phyloP scores from a whole-genome alignment of 352 stramenopile species.

The Phytophthora capsici region DNA sequence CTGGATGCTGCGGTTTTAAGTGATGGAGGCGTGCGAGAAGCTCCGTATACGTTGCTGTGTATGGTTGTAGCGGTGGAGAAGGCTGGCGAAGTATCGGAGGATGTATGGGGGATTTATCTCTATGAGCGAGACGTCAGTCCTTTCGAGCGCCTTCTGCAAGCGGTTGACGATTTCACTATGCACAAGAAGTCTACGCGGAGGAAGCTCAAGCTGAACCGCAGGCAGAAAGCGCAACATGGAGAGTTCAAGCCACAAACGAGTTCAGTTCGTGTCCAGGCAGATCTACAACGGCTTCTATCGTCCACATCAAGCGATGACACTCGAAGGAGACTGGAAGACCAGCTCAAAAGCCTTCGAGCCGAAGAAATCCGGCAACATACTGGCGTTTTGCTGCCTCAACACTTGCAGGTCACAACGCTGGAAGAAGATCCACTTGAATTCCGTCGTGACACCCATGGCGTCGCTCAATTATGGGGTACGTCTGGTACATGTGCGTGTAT shows the following conservation, averaged over 20 bases:
- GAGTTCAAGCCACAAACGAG: neutral
- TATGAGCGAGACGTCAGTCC: conserved; percentile 16
- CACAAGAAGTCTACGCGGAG: neutral
- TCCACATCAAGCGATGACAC: conserved; percentile 12
- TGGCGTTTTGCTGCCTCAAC: conserved; percentile 9
- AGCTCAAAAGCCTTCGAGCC: conserved; percentile 11
- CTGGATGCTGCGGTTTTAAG: conserved; percentile 22
- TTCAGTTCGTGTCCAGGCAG: conserved; percentile 2
- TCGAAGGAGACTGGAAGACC: conserved; percentile 8
- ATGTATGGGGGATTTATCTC: conserved; percentile 12
- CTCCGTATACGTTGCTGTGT: conserved; percentile 30
- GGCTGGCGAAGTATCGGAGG: conserved; percentile 1
- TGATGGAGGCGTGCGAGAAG: conserved; percentile 28
- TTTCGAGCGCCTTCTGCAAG: conserved; percentile 28
- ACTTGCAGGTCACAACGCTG: conserved; percentile 24
- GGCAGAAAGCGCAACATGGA: conserved; percentile 8
- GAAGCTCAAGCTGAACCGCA: neutral
- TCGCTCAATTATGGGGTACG: conserved; percentile 29
- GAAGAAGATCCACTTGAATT: conserved; percentile 38
- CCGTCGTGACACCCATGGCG: conserved; percentile 25
- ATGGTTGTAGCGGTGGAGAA: conserved; percentile 32
- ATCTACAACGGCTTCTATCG: conserved; percentile 25
- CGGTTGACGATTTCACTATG: conserved; percentile 26
- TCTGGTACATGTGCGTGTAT: neutral
- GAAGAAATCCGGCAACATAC: neutral